phyloP scores from a whole-genome alignment of 768 basidiomycete genomes.

The Russula compacta region DNA sequence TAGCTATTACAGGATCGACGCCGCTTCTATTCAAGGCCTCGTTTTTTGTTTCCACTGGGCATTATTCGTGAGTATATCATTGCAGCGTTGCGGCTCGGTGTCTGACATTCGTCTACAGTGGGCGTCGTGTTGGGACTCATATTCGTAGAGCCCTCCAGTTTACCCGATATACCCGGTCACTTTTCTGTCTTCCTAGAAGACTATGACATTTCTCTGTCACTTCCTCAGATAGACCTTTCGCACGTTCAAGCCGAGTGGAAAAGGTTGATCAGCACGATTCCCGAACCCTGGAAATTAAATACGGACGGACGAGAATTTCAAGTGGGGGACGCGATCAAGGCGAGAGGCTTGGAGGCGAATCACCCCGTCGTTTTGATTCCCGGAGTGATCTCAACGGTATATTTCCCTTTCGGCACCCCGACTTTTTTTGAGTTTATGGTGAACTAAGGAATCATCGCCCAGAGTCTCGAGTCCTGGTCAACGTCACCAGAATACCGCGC shows the following conservation, averaged over 20 bases:
- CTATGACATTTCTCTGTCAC: constrained; percentile 58
- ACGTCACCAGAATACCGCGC: constrained; percentile 74
- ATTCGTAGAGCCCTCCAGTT: constrained; percentile 56
- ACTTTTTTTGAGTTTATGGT: not conserved
- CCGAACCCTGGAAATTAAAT: constrained; percentile 75
- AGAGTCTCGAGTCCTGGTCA: constrained; percentile 91
- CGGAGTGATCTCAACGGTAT: constrained; percentile 80
- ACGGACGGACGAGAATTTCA: constrained; percentile 75
- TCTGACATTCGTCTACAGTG: constrained; percentile 33
- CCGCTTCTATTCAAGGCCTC: constrained; percentile 28
- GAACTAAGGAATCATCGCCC: not conserved
- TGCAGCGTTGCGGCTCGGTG: not conserved
- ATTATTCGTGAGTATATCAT: constrained; percentile 40
- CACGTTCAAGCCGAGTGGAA: constrained; percentile 66
- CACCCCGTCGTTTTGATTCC: constrained; percentile 83
- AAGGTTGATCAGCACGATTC: constrained; percentile 55
- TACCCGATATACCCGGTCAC: constrained; percentile 61
- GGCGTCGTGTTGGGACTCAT: constrained; percentile 56
- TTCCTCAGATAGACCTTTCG: constrained; percentile 60
- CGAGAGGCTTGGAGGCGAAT: constrained; percentile 54
- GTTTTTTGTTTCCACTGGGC: constrained; percentile 66
- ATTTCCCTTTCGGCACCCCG: constrained; percentile 20
- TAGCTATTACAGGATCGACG: not conserved
- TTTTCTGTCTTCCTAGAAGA: constrained; percentile 57
- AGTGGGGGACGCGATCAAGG: constrained; percentile 61